phyloP scores from a whole-genome alignment of 148 eudicot genomes.

The Fagopyrum esculentum region DNA sequence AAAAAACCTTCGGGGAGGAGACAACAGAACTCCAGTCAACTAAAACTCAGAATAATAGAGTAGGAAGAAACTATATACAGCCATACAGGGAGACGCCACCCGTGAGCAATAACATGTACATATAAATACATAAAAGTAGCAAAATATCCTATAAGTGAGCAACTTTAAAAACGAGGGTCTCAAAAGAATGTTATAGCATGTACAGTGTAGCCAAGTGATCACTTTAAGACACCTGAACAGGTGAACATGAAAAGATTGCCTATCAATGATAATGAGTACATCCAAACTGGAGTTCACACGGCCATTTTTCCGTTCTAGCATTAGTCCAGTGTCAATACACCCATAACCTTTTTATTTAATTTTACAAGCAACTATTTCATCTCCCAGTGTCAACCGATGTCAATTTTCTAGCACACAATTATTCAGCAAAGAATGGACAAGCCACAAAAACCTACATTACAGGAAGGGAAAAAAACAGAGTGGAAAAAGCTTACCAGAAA shows the following conservation, averaged over 20 bases:
- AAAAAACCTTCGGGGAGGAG: not conserved
- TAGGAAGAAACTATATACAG: not conserved
- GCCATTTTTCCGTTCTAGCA: not conserved
- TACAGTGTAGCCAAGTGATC: not conserved
- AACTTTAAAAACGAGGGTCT: not conserved
- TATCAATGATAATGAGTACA: not conserved
- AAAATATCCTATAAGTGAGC: not conserved
- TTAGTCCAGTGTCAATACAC: not conserved
- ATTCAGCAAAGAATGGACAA: not conserved
- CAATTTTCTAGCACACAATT: not conserved
- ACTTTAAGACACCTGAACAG: not conserved
- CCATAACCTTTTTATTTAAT: not conserved
- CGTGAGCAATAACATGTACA: not conserved
- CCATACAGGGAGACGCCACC: not conserved
- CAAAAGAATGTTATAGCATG: not conserved
- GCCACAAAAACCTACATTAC: not conserved
- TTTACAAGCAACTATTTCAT: not conserved
- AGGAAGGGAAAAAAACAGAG: not conserved
- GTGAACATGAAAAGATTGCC: not conserved
- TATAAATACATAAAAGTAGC: not conserved
- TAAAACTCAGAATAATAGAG: not conserved
- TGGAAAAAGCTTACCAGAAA: conserved; percentile 14
- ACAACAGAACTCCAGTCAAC: not conserved
- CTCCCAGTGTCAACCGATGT: not conserved
- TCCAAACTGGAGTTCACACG: not conserved